Evolutionary conservation across 2,329 filamentous ascomycete species (phyloP).

Genomic region (Fusarium chlamydosporum): DNA sequence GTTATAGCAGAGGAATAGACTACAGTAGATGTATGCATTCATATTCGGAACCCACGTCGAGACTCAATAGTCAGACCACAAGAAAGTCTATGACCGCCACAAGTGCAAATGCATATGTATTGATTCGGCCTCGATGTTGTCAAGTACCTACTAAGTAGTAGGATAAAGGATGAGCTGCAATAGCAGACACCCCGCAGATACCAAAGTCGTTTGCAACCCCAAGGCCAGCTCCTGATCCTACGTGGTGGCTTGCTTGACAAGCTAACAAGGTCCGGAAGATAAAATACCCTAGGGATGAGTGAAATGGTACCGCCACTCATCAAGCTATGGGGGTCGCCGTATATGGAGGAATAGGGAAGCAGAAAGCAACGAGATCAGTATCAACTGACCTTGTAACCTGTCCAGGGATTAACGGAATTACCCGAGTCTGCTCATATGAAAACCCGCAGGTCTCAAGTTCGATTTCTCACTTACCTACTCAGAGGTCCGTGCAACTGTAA

Average conservation of each 20-base stretch:
- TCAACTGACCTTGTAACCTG: constrained; percentile 3
- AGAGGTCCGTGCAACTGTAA: constrained; percentile 5
- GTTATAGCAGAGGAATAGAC: not conserved
- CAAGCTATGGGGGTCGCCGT: not conserved
- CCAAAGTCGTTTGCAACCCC: not conserved
- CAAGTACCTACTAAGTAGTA: too few relatives aligned
- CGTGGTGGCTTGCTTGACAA: not conserved
- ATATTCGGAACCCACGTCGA: not conserved
- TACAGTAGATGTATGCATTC: not conserved
- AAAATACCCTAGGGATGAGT: not conserved
- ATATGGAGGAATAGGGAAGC: constrained; percentile 2
- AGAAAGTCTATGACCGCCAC: not conserved
- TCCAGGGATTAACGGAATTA: not conserved
- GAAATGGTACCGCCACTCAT: not conserved
- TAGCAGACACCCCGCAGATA: not conserved
- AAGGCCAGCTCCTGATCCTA: not conserved
- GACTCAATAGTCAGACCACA: not conserved
- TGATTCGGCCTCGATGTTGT: too few relatives aligned
- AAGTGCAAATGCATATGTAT: not conserved
- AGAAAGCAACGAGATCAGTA: not conserved
- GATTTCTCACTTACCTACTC: not conserved
- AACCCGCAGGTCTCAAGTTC: constrained; percentile 4
- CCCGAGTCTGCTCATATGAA: not conserved
- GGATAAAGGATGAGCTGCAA: not conserved
- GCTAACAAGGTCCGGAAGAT: not conserved